These are phyloP conservation scores for Penicillium sp. DNA, from an alignment of 2,329 filamentous ascomycete species.

Conservation along the genomic window DNA sequence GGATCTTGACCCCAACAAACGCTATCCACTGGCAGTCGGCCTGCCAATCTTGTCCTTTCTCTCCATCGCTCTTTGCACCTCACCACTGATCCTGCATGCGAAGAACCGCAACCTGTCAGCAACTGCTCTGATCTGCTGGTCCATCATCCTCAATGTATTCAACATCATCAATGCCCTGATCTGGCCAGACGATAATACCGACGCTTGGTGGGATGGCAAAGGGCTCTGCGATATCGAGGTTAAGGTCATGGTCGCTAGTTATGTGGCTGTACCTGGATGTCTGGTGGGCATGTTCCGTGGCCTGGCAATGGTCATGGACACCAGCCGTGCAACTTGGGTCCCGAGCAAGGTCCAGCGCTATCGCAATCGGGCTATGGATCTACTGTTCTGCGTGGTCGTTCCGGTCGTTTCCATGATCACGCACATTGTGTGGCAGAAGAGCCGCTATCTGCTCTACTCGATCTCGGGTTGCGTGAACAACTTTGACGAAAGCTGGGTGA, in stretches of 20 bases:
- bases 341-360: slow-evolving; percentile 48
- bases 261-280: slow-evolving; percentile 51
- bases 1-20: background rate
- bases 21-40: slow-evolving; percentile 33
- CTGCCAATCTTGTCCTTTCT: slow-evolving; percentile 50
- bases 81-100: slow-evolving; percentile 58
- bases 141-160: slow-evolving; percentile 54
- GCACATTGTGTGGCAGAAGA: slow-evolving; percentile 58
- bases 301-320: slow-evolving; percentile 58
- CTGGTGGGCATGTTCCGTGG: slow-evolving; percentile 57
- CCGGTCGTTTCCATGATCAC: slow-evolving; percentile 53
- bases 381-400: slow-evolving; percentile 53
- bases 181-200: slow-evolving; percentile 57
- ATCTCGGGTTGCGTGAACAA: slow-evolving; percentile 57
- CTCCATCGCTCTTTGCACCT: slow-evolving; percentile 50
- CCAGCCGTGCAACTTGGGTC: slow-evolving; percentile 50
- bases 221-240: slow-evolving; percentile 62
- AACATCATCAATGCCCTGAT: slow-evolving; percentile 60
- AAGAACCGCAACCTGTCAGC: slow-evolving; percentile 59
- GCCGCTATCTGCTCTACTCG: slow-evolving; percentile 55
- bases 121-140: slow-evolving; percentile 53
- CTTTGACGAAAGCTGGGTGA: slow-evolving; percentile 56
- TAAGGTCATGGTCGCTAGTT: slow-evolving; percentile 53
- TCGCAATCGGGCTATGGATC: slow-evolving; percentile 48
- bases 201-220: slow-evolving; percentile 54